Evolutionary conservation across 495 filamentous ascomycete genomes (phyloP).

Genomic region (Talaromyces borbonicus): DNA sequence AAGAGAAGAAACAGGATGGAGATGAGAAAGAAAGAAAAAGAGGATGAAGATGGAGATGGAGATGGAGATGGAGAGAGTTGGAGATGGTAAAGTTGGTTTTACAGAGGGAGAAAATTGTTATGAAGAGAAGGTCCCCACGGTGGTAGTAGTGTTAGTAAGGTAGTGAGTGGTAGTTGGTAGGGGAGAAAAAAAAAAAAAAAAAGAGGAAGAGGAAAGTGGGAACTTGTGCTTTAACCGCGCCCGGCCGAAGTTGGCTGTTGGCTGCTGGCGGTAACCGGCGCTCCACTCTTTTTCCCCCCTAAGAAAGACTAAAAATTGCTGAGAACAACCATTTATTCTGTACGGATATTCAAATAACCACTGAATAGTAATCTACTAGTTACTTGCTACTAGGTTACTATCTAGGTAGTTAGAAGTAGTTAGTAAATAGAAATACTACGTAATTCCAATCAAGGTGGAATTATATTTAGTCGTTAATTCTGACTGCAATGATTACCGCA

Average conservation of each 20-base stretch:
- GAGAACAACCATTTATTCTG: not conserved
- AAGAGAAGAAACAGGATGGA: slow-evolving; percentile 9
- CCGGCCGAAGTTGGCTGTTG: slow-evolving; percentile 1
- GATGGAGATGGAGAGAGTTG: slow-evolving; percentile 7
- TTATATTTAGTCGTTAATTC: too few species aligned
- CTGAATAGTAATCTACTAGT: too few species aligned
- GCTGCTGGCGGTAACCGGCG: too few species aligned
- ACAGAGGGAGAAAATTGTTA: not conserved
- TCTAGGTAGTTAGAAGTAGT: too few species aligned
- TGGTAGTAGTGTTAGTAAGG: too few species aligned
- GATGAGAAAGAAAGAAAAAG: slow-evolving; percentile 15
- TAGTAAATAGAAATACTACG: too few species aligned
- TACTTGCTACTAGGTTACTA: too few species aligned
- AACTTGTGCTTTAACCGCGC: slow-evolving; percentile 37
- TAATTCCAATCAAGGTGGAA: too few species aligned
- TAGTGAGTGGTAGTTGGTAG: not conserved
- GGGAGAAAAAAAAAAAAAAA: slow-evolving; percentile 5
- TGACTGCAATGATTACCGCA: too few species aligned
- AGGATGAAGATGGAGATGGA: too few species aligned
- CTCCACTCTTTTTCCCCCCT: too few species aligned
- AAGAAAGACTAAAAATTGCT: not conserved
- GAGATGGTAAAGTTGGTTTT: slow-evolving; percentile 5
- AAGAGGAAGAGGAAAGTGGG: slow-evolving; percentile 18
- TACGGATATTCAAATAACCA: too few species aligned
- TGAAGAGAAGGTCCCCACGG: slow-evolving; percentile 7